phyloP scores from a whole-genome alignment of 208 protist species.

The Acanthamoeba polyphaga region DNA sequence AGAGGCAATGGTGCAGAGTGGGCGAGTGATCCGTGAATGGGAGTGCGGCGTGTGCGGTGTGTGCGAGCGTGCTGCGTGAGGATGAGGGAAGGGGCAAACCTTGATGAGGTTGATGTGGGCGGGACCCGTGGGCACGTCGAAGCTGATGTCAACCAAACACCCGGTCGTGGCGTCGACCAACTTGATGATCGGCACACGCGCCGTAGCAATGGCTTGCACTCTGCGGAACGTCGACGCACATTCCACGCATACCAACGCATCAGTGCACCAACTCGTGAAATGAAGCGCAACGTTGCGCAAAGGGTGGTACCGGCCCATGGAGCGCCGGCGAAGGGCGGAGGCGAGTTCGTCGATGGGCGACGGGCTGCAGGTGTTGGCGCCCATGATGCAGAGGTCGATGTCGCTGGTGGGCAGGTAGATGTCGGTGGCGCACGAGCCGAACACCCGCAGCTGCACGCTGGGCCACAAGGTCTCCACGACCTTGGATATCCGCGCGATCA shows the following conservation, averaged over 20 bases:
- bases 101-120: constrained; percentile 44
- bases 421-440: constrained; percentile 55
- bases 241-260: no score
- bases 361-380: not conserved
- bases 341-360: constrained; percentile 33
- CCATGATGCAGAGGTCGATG: constrained; percentile 46
- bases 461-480: constrained; percentile 43
- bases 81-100: not conserved
- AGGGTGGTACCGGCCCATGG: not conserved
- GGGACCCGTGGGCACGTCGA: constrained; percentile 40
- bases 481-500: constrained; percentile 37
- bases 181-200: constrained; percentile 73
- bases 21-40: not conserved
- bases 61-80: not conserved
- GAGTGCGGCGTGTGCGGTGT: not conserved
- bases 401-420: constrained; percentile 59
- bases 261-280: no score
- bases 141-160: constrained; percentile 61
- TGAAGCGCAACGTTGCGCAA: no score
- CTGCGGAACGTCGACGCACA: not conserved
- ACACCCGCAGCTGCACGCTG: constrained; percentile 37
- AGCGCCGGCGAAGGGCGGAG: constrained; percentile 14
- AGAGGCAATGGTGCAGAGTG: not conserved
- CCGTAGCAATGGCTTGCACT: constrained; percentile 45
- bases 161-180: constrained; percentile 17